Evolutionary conservation across 2,329 filamentous ascomycete genomes (phyloP).

Genomic region (Colletotrichum endophyticum): DNA sequence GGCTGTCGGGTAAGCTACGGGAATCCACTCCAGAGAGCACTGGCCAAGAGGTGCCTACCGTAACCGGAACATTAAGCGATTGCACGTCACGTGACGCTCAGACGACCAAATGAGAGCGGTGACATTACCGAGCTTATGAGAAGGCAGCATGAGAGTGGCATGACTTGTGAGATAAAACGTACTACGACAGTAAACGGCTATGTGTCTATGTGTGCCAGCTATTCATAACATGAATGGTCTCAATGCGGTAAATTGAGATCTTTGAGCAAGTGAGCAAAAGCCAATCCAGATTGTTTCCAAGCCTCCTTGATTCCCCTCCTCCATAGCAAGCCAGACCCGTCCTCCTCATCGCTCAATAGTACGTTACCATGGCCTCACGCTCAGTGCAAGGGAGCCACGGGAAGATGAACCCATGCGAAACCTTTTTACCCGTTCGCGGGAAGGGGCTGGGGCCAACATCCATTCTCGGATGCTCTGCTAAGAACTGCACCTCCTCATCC

Average conservation of each 20-base stretch:
- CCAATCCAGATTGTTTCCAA: background rate
- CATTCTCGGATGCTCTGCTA: background rate
- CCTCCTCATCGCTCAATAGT: background rate
- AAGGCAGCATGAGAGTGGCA: background rate
- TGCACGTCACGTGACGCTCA: background rate
- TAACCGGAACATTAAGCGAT: constrained; percentile 23
- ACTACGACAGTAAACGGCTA: background rate
- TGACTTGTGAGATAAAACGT: background rate
- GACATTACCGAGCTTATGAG: constrained; percentile 1
- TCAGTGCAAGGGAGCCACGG: background rate
- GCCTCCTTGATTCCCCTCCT: background rate
- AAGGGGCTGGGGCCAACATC: background rate
- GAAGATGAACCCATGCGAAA: background rate
- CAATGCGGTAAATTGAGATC: background rate
- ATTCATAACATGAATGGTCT: background rate
- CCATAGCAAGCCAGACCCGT: background rate
- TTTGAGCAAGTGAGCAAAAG: background rate
- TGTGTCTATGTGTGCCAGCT: background rate
- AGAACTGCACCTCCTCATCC: background rate
- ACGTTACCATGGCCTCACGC: background rate
- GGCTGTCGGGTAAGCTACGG: constrained; percentile 21
- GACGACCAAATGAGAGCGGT: constrained; percentile 5
- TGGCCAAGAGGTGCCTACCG: constrained; percentile 24
- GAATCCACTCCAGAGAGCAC: constrained; percentile 11
- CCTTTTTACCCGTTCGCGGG: background rate